A percentile compares a stretch with the other conserved stretches of the same genome.
Evolutionary conservation across 371 early-diverging fungal species (phyloP).

Genomic region (Actinomortierella wolfii): DNA sequence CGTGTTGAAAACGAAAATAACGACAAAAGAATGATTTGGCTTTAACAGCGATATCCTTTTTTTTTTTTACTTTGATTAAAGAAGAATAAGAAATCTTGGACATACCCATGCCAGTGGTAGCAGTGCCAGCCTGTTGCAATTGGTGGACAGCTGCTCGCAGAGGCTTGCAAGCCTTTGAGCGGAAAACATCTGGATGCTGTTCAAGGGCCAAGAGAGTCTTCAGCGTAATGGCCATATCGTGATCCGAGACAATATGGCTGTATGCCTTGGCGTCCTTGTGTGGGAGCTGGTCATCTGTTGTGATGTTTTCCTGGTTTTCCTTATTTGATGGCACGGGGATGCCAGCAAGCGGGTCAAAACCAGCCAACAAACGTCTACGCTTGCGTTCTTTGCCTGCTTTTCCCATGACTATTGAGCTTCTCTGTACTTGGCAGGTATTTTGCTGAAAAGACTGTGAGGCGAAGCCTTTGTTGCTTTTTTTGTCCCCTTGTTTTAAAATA

Average conservation of each 20-base stretch:
- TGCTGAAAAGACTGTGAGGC: no score
- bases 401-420: slow-evolving; percentile 23
- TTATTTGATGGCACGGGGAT: not conserved
- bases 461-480: no score
- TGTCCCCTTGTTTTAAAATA: no score
- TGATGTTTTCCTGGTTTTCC: slow-evolving; percentile 24
- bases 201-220: slow-evolving; percentile 34
- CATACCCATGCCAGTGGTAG: slow-evolving; percentile 47
- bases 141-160: slow-evolving; percentile 43
- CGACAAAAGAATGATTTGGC: not conserved
- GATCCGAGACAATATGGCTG: slow-evolving; percentile 33
- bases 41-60: not conserved
- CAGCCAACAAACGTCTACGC: slow-evolving; percentile 46
- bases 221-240: slow-evolving; percentile 46
- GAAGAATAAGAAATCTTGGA: not conserved
- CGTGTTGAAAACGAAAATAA: no score
- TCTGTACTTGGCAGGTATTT: not conserved
- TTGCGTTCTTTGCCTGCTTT: slow-evolving; percentile 48
- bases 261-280: slow-evolving; percentile 11
- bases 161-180: slow-evolving; percentile 45
- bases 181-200: slow-evolving; percentile 41
- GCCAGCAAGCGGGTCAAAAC: not conserved
- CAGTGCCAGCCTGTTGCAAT: slow-evolving; percentile 42
- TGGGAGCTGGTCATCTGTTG: slow-evolving; percentile 3
- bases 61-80: not conserved